These are phyloP conservation scores for Didymella exigua DNA, from an alignment of 2,329 filamentous ascomycete genomes.

Conservation along the genomic window DNA sequence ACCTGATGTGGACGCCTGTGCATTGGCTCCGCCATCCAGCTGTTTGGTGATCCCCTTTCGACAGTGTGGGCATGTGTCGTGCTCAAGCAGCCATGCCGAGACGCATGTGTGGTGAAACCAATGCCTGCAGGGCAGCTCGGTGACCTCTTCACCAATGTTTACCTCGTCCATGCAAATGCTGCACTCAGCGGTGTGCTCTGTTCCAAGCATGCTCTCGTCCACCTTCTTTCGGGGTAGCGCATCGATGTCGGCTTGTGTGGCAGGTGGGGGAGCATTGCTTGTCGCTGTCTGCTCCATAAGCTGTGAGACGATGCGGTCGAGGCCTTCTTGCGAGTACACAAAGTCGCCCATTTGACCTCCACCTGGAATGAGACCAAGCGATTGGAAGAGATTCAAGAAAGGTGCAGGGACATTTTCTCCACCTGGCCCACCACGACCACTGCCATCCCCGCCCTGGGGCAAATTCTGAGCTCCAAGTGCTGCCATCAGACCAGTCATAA, in stretches of 20 bases:
- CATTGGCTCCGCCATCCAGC: constrained; percentile 27
- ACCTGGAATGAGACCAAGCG: constrained; percentile 38
- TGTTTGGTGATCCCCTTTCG: constrained; percentile 59
- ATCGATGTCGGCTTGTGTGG: constrained; percentile 74
- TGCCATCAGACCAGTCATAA: constrained; percentile 43
- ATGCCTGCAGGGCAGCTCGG: constrained; percentile 83
- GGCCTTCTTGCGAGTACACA: constrained; percentile 86
- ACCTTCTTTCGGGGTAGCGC: constrained; percentile 74
- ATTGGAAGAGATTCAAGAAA: constrained; percentile 53
- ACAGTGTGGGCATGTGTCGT: constrained; percentile 91
- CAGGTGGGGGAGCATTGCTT: constrained; percentile 81
- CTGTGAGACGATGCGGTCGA: constrained; percentile 85
- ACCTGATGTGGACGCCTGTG: constrained; percentile 14
- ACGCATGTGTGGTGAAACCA: constrained; percentile 92
- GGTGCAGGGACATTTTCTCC: constrained; percentile 36
- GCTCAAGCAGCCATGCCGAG: constrained; percentile 81
- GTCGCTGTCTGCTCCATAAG: constrained; percentile 83
- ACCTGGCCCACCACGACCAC: constrained; percentile 9
- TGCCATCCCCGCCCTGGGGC: constrained; percentile 13
- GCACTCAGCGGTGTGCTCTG: constrained; percentile 76
- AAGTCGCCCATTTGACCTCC: constrained; percentile 70
- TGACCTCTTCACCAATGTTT: constrained; percentile 72
- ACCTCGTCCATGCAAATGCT: constrained; percentile 94
- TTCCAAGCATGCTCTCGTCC: constrained; percentile 70
- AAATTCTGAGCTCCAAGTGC: constrained; percentile 36